phyloP scores from a whole-genome alignment of 352 stramenopile species.

The Phytophthora tentaculata region DNA sequence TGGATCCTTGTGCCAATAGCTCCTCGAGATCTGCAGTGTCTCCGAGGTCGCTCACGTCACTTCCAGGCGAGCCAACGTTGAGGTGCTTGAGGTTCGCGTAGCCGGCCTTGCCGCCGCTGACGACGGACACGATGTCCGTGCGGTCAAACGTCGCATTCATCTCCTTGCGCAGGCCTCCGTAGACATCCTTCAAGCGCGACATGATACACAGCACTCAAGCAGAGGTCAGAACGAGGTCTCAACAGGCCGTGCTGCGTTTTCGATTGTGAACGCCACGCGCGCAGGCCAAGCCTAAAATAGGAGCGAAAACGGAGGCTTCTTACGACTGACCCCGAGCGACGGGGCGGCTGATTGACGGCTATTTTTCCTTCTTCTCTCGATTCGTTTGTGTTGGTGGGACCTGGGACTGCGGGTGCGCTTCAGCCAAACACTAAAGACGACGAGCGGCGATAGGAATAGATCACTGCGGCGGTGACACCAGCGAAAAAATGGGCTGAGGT shows the following conservation, averaged over 20 bases:
- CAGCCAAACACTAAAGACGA: conserved; percentile 2
- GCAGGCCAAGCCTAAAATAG: conserved; percentile 21
- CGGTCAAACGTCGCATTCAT: conserved; percentile 80
- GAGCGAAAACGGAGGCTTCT: conserved; percentile 25
- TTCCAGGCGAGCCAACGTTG: conserved; percentile 77
- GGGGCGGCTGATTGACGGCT: conserved; percentile 36
- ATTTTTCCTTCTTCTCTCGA: conserved; percentile 33
- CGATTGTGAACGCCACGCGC: conserved; percentile 21
- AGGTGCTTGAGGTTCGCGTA: conserved; percentile 88
- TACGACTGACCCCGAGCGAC: conserved; percentile 40
- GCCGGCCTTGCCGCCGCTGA: conserved; percentile 72
- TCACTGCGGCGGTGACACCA: conserved; percentile 2
- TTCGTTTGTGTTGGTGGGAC: conserved; percentile 1
- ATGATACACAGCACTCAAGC: conserved; percentile 35
- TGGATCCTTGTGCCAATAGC: conserved; percentile 75
- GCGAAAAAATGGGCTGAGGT: conserved; percentile 8
- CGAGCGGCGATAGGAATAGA: conserved; percentile 18
- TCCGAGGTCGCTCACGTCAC: conserved; percentile 80
- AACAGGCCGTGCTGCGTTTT: conserved; percentile 26
- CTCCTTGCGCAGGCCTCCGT: conserved; percentile 80
- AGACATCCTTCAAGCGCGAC: conserved; percentile 79
- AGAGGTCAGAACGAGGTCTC: conserved; percentile 26
- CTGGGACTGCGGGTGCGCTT: conserved; percentile 9
- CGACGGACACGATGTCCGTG: conserved; percentile 67
- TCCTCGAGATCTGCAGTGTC: conserved; percentile 84